Base-by-base conservation (phyloP, 2,329 filamentous ascomycete species). In the Drechslerella coelobrocha region DNA sequence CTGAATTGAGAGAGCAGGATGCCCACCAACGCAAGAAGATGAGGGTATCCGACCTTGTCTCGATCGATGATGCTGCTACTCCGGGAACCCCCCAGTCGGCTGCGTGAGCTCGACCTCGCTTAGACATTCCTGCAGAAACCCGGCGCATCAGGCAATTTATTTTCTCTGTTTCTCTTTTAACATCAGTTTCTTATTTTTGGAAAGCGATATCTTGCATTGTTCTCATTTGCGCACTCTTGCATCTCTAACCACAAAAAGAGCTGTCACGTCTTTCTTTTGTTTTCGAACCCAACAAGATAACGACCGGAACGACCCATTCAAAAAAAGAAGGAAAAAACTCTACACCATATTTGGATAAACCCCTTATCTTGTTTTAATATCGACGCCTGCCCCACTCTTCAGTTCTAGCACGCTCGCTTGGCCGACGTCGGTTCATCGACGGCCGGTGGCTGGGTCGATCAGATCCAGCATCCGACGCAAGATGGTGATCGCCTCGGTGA, bases 1-100 rank as follows among this genome's bases (percentile, higher is more conserved):
- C 74, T 34, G 80, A 81, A 21, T 45, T 62, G 57, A 68, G 74
- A 51, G 55, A 72, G 17, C 73, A 74, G 43, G 74, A 75, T 27
- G 73, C 72, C 56, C 61, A 68, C 53, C 73, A 73, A 14, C 73
- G 74, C 45, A 76, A 76, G 60, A 76, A 75, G 56, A 73, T 76
- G 68, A 74, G 75, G 55, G 75, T 76, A 48, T 75, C 75, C 21
- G 75, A 76, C 63, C 52, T 76, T 37, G 65, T 69, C 41, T 69
- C 65, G 34, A 69, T 69, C 55, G 65, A 69, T 57, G 65, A 69
- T 48, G 65, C 65, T 39, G 65, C 65, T 23, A 69, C 65, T 41
- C 65, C 65, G 27, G 65, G 65, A 14, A 69, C 65, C 26, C 65
- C 65, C 34, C 65, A 69, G 24, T 69, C 65, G 65, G 59, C 57